phyloP scores from a whole-genome alignment of 148 eudicot species.

The Rheum nobile region DNA sequence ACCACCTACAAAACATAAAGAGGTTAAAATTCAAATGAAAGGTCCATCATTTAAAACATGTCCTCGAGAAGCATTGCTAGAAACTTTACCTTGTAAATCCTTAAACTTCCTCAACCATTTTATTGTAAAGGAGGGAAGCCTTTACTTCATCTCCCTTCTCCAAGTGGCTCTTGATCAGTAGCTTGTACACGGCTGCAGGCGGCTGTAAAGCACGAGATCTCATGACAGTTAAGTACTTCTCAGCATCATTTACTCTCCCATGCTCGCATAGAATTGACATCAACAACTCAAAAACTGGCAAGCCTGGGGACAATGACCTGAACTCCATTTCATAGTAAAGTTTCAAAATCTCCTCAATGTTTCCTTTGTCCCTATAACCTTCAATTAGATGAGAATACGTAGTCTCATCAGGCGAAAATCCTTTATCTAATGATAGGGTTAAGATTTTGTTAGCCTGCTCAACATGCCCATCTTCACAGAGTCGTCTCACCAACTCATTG shows the following conservation, averaged over 20 bases:
- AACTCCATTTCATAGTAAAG: constrained; percentile 71
- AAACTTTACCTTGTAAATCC: background rate
- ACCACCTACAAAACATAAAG: background rate
- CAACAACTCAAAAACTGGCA: constrained; percentile 30
- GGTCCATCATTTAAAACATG: background rate
- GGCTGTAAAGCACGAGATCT: constrained; percentile 30
- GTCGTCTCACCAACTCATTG: constrained; percentile 45
- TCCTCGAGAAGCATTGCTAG: background rate
- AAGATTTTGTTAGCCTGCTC: constrained; percentile 56
- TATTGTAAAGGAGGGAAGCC: constrained; percentile 24
- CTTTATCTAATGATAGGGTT: constrained; percentile 50
- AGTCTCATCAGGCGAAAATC: constrained; percentile 47
- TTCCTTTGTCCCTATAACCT: constrained; percentile 51
- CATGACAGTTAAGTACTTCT: constrained; percentile 51
- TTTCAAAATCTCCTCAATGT: constrained; percentile 45
- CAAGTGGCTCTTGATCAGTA: constrained; percentile 26
- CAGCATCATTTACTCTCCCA: constrained; percentile 47
- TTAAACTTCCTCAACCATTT: constrained; percentile 32
- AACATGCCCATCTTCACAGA: constrained; percentile 31
- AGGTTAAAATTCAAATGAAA: background rate
- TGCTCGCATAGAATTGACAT: constrained; percentile 28
- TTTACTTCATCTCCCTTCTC: constrained; percentile 31
- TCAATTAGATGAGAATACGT: constrained; percentile 45
- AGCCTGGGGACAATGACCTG: constrained; percentile 35
- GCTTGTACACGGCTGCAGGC: constrained; percentile 21